These are phyloP conservation scores for Phoma herbarum DNA, from an alignment of 2,329 filamentous ascomycete genomes.

Conservation along the genomic window DNA sequence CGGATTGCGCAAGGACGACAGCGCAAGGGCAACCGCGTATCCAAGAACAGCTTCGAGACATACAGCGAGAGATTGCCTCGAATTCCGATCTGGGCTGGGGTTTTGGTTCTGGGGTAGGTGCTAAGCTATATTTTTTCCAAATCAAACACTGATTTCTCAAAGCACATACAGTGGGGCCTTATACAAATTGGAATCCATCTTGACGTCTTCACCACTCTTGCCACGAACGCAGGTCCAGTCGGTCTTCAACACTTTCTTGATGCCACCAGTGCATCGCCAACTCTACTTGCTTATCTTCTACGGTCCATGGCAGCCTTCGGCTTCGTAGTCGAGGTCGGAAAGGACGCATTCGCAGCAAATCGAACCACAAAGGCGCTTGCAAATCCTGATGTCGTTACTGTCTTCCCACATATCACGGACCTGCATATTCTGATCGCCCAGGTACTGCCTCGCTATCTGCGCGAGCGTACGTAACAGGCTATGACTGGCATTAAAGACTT, in stretches of 20 bases:
- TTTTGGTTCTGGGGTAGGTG: slow-evolving; percentile 26
- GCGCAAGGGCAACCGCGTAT: slow-evolving; percentile 32
- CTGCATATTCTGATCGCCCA: slow-evolving; percentile 33
- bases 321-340: slow-evolving; percentile 39
- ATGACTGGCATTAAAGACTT: slow-evolving; percentile 37
- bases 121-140: too few species aligned
- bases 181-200: slow-evolving; percentile 35
- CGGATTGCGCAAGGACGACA: slow-evolving; percentile 30
- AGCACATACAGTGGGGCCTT: slow-evolving; percentile 35
- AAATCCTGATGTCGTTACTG: slow-evolving; percentile 37
- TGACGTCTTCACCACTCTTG: slow-evolving; percentile 30
- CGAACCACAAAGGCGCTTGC: slow-evolving; percentile 40
- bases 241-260: slow-evolving; percentile 30
- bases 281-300: slow-evolving; percentile 44
- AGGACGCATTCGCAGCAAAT: slow-evolving; percentile 43
- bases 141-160: background rate
- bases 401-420: slow-evolving; percentile 37
- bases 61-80: slow-evolving; percentile 37
- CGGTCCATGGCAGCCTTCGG: slow-evolving; percentile 46
- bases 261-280: slow-evolving; percentile 35
- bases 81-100: slow-evolving; percentile 37
- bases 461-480: slow-evolving; percentile 37
- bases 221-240: slow-evolving; percentile 18
- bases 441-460: slow-evolving; percentile 43
- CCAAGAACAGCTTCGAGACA: slow-evolving; percentile 37